A percentile compares a stretch with the other conserved stretches of the same genome.
Evolutionary conservation across 257 asterid species (phyloP).

Genomic region (Solanum pimpinellifolium): DNA sequence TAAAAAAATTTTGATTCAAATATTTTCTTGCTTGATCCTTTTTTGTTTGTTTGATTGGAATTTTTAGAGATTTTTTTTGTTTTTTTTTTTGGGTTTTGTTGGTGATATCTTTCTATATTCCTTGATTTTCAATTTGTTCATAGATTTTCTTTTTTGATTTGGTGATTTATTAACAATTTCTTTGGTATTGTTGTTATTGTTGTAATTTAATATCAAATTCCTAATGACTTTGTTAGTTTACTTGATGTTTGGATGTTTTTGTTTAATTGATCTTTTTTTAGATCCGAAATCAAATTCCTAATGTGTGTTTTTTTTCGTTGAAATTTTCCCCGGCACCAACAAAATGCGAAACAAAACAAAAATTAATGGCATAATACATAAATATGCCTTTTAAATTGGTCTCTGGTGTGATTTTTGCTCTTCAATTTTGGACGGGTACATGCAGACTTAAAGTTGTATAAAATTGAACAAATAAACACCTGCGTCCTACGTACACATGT

Average conservation of each 20-base stretch:
- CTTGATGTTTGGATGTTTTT: background rate
- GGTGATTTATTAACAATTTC: background rate
- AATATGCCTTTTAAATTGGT: background rate
- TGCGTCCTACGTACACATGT: background rate
- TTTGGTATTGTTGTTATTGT: background rate
- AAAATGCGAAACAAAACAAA: background rate
- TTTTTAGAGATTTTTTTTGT: background rate
- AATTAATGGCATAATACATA: background rate
- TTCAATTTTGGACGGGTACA: too few relatives aligned
- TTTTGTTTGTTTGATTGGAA: background rate
- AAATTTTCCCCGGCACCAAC: background rate
- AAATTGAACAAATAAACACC: too few relatives aligned
- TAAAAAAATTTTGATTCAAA: background rate
- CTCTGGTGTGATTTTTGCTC: accelerated
- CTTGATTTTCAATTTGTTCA: background rate
- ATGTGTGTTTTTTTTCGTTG: background rate
- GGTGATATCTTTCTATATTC: background rate
- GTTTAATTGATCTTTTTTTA: background rate
- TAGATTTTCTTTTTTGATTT: background rate
- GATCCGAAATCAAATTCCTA: background rate
- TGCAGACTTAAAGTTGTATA: too few relatives aligned
- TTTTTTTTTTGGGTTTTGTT: background rate
- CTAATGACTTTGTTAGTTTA: background rate
- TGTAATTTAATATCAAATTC: background rate
- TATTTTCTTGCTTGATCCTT: background rate